These are phyloP conservation scores for Capsaspora owczarzaki DNA, from an alignment of 78 protist genomes.

Conservation along the genomic window DNA sequence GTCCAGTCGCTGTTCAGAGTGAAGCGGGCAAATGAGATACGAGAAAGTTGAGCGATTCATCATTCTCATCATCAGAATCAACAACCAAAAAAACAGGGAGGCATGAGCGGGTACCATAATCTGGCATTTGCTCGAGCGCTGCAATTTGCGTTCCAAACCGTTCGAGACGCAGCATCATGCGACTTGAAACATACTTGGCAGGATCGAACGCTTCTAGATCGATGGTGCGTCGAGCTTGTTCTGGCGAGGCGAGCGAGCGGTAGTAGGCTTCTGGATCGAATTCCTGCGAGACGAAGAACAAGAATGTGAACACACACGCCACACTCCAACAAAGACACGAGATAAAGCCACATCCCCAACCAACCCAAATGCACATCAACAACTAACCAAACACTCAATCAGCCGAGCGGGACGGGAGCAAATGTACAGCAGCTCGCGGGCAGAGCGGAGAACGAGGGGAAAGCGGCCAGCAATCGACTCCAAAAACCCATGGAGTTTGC, in stretches of 20 bases:
- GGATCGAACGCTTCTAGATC: not conserved
- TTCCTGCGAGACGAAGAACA: not conserved
- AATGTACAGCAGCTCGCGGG: not conserved
- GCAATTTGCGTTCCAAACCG: not conserved
- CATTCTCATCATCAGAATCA: too few relatives aligned
- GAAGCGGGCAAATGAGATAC: too few relatives aligned
- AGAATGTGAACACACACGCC: not conserved
- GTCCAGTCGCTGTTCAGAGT: too few relatives aligned
- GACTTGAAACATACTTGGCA: not conserved
- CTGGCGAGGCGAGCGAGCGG: not conserved
- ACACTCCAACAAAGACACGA: not conserved
- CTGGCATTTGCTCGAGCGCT: not conserved
- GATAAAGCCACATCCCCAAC: not conserved
- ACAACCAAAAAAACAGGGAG: too few relatives aligned
- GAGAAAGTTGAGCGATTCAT: too few relatives aligned
- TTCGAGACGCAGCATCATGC: not conserved
- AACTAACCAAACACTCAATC: not conserved
- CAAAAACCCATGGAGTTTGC: not conserved
- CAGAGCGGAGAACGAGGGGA: not conserved
- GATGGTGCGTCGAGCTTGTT: not conserved
- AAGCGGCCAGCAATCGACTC: not conserved
- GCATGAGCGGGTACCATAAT: not conserved
- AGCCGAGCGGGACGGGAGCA: not conserved
- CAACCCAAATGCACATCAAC: not conserved
- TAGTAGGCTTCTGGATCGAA: not conserved